Evolutionary conservation across 2,329 filamentous ascomycete species (phyloP).

Genomic region (Tolypocladium tundrense): DNA sequence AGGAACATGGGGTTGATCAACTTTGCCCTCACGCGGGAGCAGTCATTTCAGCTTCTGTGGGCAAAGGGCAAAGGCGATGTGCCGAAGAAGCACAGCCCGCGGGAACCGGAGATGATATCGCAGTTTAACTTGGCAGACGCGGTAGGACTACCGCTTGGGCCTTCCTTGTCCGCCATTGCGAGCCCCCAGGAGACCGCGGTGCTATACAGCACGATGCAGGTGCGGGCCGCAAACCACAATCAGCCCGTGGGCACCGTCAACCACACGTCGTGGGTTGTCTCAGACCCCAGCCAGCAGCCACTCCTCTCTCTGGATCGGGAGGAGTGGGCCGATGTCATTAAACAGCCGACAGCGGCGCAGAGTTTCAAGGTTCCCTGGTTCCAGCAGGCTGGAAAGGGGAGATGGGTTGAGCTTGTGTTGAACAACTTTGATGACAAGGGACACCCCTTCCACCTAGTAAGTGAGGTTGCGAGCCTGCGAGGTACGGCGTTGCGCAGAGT

Average conservation of each 20-base stretch:
- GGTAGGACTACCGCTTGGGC: neutral
- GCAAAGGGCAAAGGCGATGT: neutral
- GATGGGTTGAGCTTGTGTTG: constrained; percentile 36
- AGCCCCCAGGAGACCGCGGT: constrained; percentile 6
- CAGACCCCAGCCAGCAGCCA: constrained; percentile 3
- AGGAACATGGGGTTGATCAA: constrained; percentile 12
- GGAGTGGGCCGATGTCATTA: constrained; percentile 5
- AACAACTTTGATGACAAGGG: constrained; percentile 40
- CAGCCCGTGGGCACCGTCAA: constrained; percentile 11
- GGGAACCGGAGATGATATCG: neutral
- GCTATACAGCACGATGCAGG: constrained; percentile 9
- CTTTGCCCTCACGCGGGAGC: constrained; percentile 8
- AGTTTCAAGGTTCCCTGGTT: constrained; percentile 9
- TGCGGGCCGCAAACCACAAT: constrained; percentile 10
- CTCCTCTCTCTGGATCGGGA: constrained; percentile 7
- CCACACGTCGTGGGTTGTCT: constrained; percentile 10
- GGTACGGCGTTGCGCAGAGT: neutral
- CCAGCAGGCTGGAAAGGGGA: constrained; percentile 7
- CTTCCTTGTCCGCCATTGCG: neutral
- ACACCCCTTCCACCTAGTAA: constrained; percentile 38
- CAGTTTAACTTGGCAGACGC: constrained; percentile 3
- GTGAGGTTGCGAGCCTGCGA: neutral
- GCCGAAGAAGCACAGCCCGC: neutral
- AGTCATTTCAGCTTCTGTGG: constrained; percentile 9
- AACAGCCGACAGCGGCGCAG: constrained; percentile 7